Base-by-base conservation (phyloP, 371 early-diverging fungal species). In the Mucor sp. region DNA sequence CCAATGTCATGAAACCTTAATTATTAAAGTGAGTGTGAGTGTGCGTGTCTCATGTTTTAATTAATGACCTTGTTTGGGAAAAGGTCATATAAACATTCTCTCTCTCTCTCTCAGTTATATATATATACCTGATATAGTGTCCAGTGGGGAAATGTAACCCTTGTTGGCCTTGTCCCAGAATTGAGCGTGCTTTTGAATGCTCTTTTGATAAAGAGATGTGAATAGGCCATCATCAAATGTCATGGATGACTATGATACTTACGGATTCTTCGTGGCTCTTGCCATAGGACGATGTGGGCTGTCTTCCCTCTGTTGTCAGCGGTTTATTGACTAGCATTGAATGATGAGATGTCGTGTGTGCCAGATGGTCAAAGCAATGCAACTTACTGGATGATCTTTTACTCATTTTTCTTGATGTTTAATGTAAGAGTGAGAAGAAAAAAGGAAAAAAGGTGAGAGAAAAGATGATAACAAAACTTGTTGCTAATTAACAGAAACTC, bases 151-250 rank as follows among this genome's bases (percentile, higher is more conserved):
- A 37, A 74, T 67, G 27, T 74, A 74, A 4, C 74, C 74, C 58
- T 74, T 74, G 17, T 70, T 61, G 28, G 48, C 60, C 12, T 61
- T 69, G 28, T 74, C 74, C 74, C 74, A 74, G 44, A 67, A 74
- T 12, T 59, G 50, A 19, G 62, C 55, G 28, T 70, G 74, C n/a
- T 67, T 74, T 62, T 74, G 64, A 14, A 74, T 53, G n/a, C 67
- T 63, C 74, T 74, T 53, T 3, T 43, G 30, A 30, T 35, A 35
- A 12, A 35, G 27, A 14, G 53, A 14, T 0, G 23, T 53, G 53
- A 17, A 33, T 33, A 9, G 7, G 19, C 12, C 33, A 25, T 27
- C 8, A 27, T 27, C 8, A 27, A 27, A 1, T 17, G 32, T 15
- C 3, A 19, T 6, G 1, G 9, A 33, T 12, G 25, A 0, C 12